Percentiles rank a stretch among this genome's conserved stretches.
Conservation (phyloP, 2,329 filamentous ascomycete species). For the Pseudocercospora ulei region DNA sequence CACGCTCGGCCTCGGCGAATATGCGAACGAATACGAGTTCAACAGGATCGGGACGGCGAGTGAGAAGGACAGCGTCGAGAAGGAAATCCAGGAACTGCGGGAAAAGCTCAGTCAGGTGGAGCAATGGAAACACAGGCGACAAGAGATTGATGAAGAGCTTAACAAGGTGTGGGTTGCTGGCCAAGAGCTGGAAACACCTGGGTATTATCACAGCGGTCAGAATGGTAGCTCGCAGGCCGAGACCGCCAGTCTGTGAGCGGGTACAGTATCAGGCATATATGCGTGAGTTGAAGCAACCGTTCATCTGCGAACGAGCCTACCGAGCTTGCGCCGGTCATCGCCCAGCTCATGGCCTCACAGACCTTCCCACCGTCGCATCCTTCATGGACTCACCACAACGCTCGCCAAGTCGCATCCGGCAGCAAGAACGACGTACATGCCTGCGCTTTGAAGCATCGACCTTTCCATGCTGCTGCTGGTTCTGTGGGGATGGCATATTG, state of each 20-base stretch:
- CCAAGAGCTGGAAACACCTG: conserved; percentile 29
- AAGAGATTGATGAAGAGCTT: conserved; percentile 76
- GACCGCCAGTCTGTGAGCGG: conserved; percentile 14
- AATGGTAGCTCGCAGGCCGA: conserved; percentile 15
- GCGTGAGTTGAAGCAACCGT: too few species aligned
- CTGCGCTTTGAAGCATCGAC: too few species aligned
- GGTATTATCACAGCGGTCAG: conserved; percentile 15
- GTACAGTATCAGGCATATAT: too few species aligned
- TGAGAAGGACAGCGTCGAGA: conserved; percentile 88
- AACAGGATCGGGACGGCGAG: conserved; percentile 86
- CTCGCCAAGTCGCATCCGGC: too few species aligned
- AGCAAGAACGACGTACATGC: too few species aligned
- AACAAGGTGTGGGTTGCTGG: conserved; percentile 52
- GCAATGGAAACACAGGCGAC: conserved; percentile 65
- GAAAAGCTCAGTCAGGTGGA: conserved; percentile 73
- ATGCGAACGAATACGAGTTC: conserved; percentile 82
- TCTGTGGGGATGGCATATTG: too few species aligned
- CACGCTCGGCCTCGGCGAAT: conserved; percentile 67
- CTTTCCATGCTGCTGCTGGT: too few species aligned
- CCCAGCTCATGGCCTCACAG: too few species aligned
- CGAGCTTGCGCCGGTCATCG: too few species aligned
- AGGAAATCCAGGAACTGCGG: conserved; percentile 74
- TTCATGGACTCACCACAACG: too few species aligned
- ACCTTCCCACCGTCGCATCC: too few species aligned
- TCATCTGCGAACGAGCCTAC: too few species aligned